A percentile compares a stretch with the other conserved stretches of the same genome.
Evolutionary conservation across 164 flowering plant genomes (phyloP).

Genomic region (Magnolia kwangsiensis): DNA sequence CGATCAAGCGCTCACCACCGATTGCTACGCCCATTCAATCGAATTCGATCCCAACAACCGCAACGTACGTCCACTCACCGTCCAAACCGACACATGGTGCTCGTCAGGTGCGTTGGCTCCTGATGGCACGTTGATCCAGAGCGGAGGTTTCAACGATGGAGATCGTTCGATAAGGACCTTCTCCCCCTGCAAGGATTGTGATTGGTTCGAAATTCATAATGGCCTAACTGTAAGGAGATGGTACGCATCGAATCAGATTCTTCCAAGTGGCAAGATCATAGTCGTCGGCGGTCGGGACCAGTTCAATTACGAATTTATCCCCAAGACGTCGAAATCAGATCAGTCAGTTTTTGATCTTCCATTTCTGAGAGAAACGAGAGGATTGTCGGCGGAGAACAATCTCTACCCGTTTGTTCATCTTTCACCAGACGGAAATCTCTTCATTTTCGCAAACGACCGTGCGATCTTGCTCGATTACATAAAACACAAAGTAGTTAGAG

Average conservation of each 20-base stretch:
- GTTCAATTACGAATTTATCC: constrained; percentile 43
- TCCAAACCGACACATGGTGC: constrained; percentile 48
- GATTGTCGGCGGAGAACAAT: constrained; percentile 25
- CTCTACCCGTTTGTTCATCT: constrained; percentile 47
- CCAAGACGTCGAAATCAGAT: constrained; percentile 16
- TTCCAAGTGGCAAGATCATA: constrained; percentile 36
- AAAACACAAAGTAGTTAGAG: constrained; percentile 27
- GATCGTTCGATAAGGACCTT: constrained; percentile 29
- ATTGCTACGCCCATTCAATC: constrained; percentile 47
- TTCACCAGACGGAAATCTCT: constrained; percentile 42
- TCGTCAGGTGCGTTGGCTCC: constrained; percentile 44
- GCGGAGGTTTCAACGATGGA: constrained; percentile 38
- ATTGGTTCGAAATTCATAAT: constrained; percentile 35
- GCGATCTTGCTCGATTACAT: constrained; percentile 42
- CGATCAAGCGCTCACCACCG: constrained; percentile 6
- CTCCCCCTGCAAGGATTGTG: constrained; percentile 35
- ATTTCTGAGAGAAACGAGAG: constrained; percentile 33
- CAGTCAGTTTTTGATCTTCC: constrained; percentile 13
- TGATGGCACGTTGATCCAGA: constrained; percentile 37
- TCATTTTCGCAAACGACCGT: constrained; percentile 46
- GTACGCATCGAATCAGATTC: constrained; percentile 46
- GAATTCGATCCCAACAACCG: constrained; percentile 26
- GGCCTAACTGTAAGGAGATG: constrained; percentile 32
- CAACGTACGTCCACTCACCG: constrained; percentile 32
- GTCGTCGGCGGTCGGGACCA: constrained; percentile 43